Evolutionary conservation across 129 eudicot genomes (phyloP).

Genomic region (Heracleum sosnowskyi): DNA sequence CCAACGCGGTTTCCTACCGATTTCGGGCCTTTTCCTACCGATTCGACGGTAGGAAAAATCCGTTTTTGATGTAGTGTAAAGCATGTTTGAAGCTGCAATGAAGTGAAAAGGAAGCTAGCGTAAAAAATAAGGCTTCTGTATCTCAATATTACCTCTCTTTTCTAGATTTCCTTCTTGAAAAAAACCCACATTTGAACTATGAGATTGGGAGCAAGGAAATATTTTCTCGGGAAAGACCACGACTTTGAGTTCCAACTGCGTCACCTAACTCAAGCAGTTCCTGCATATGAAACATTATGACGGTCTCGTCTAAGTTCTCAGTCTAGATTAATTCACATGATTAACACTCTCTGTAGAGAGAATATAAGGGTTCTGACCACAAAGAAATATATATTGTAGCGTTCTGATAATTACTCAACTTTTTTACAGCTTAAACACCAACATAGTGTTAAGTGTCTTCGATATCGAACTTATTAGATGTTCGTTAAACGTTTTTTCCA

Average conservation of each 20-base stretch:
- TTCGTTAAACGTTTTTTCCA: background rate
- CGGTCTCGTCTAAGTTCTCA: background rate
- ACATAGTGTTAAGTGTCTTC: too few species aligned
- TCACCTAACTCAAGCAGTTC: conserved; percentile 92
- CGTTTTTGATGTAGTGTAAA: too few species aligned
- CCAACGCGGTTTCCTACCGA: too few species aligned
- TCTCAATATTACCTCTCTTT: conserved; percentile 51
- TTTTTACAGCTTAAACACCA: background rate
- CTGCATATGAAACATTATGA: conserved; percentile 29
- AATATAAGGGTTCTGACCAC: background rate
- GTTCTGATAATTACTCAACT: background rate
- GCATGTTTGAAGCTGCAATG: background rate
- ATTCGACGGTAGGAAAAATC: too few species aligned
- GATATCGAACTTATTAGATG: too few species aligned
- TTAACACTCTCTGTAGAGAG: background rate
- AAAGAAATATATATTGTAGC: background rate
- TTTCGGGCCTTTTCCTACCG: too few species aligned
- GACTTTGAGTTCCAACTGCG: conserved; percentile 91
- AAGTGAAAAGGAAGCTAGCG: background rate
- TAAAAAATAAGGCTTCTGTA: background rate
- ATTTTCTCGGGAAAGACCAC: conserved; percentile 71
- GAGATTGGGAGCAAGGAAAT: conserved; percentile 73
- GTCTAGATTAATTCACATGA: background rate
- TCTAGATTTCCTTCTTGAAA: conserved; percentile 59
- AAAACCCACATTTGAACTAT: conserved; percentile 68